Base-by-base conservation (phyloP, 768 basidiomycete species). In the Sarcodon sp. region DNA sequence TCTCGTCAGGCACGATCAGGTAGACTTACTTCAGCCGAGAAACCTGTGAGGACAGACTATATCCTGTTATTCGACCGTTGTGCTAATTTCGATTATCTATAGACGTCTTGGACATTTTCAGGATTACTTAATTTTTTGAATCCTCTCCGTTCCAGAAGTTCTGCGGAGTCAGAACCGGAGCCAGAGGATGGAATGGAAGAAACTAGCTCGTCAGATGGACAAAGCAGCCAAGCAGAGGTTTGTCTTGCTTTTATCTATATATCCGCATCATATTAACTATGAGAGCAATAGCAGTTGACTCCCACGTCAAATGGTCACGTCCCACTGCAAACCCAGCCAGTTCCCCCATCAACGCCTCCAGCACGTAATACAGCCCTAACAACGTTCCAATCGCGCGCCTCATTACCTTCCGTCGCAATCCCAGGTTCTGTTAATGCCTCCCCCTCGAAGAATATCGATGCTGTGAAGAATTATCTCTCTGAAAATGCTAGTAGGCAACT, bases 71-170 rank as follows among this genome's bases (percentile, higher is more conserved):
- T 52, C 61, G 43, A 61, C 53, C 9, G 36, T 47, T 41, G 44
- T 73, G 68, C 55, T 61, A 34, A 47, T 36, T 39, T 27, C 49
- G 21, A 27, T 4, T 13, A 47, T 35, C 16, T 39, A n/a, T 32
- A 58, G 57, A 45, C 51, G 16, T 15, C 16, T 16, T 82, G 80
- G 79, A 72, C 70, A 53, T 59, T 80, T 51, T 64, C 71, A 2
- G 68, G 68, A 11, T 54, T 81, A 9, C 57, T 81, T 11, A 70
- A 55, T 53, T 75, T 64, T 54, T 55, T 82, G 18, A 78, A 79
- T 53, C 79, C 77, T 11, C 55, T 70, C 18, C 64, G 65, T 49
- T 62, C 66, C 45, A 21, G 34, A 43, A 31, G 41, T 6, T 15
- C 55, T 33, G 47, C 47, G 33, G 55, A 51, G 16, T 34, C 11